Evolutionary conservation across 176 grass and related monocot genomes (phyloP).

Genomic region (Phoenix dactylifera): DNA sequence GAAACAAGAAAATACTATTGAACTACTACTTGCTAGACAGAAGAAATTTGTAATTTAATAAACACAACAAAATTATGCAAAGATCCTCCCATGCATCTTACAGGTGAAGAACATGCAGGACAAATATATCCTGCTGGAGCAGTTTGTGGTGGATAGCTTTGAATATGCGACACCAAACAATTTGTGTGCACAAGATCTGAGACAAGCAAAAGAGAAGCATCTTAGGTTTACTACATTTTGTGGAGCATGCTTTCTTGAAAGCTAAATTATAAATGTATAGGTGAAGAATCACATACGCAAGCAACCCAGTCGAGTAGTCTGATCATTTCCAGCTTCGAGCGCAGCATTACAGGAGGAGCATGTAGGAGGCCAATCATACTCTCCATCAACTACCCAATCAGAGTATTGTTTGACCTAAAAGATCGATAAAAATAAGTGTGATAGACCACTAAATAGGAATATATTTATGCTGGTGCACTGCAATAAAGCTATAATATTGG

Average conservation of each 20-base stretch:
- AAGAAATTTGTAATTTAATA: background rate
- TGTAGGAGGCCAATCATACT: conserved; percentile 91
- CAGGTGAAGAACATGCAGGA: conserved; percentile 69
- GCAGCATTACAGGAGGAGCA: conserved; percentile 76
- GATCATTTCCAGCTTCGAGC: conserved; percentile 63
- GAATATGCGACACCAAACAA: conserved; percentile 79
- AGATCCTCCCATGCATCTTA: conserved; percentile 31
- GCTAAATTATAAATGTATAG: background rate
- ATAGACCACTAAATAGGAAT: too few species aligned
- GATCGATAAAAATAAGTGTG: conserved; percentile 6
- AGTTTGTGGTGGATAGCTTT: conserved; percentile 68
- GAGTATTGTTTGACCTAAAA: conserved; percentile 94
- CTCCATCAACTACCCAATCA: conserved; percentile 97
- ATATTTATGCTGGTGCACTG: too few species aligned
- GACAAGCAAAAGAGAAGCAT: conserved; percentile 8
- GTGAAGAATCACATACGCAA: conserved; percentile 63
- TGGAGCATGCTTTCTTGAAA: background rate
- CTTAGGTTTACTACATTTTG: too few species aligned
- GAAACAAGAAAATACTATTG: background rate
- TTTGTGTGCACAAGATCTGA: conserved; percentile 90
- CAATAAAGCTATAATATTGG: too few species aligned
- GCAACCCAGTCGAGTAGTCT: conserved; percentile 87
- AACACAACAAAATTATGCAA: background rate
- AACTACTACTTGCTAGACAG: background rate
- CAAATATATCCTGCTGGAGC: conserved; percentile 86